phyloP scores from a whole-genome alignment of 2,329 filamentous ascomycete genomes.

The Ophiosphaerella korrae region DNA sequence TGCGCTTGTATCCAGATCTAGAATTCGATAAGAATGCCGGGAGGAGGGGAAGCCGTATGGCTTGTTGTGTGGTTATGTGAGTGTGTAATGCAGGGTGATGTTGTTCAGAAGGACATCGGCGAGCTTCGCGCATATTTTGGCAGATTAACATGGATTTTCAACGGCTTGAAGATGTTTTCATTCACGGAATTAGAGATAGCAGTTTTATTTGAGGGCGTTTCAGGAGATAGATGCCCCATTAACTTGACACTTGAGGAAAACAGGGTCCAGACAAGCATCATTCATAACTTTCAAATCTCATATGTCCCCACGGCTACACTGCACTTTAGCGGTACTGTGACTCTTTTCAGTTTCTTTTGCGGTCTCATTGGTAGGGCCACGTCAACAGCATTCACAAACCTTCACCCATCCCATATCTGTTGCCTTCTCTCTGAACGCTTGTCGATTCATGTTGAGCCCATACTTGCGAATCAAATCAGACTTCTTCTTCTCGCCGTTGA shows the following conservation, averaged over 20 bases:
- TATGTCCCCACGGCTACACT: no score
- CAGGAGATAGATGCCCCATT: no score
- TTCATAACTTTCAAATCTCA: no score
- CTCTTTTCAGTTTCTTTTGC: not conserved
- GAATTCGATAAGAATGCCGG: constrained; percentile 20
- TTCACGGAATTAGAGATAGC: no score
- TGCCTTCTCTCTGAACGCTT: constrained; percentile 71
- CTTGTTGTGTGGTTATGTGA: constrained; percentile 26
- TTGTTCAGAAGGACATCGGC: no score
- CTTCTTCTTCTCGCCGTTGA: constrained; percentile 35
- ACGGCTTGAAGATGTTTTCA: no score
- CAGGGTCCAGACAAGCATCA: no score
- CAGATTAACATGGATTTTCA: no score
- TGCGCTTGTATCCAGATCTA: constrained; percentile 30
- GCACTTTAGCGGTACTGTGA: not conserved
- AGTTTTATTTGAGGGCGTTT: no score
- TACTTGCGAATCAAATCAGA: constrained; percentile 99
- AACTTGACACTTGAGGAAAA: no score
- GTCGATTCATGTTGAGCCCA: constrained; percentile 79
- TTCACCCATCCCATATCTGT: constrained; percentile 70
- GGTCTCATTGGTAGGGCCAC: not conserved
- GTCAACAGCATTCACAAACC: constrained; percentile 47
- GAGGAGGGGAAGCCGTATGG: constrained; percentile 3
- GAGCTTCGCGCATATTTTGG: no score
- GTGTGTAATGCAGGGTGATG: not conserved